These are phyloP conservation scores for Coffea humblotiana DNA, from an alignment of 305 asterid genomes.

Conservation along the genomic window DNA sequence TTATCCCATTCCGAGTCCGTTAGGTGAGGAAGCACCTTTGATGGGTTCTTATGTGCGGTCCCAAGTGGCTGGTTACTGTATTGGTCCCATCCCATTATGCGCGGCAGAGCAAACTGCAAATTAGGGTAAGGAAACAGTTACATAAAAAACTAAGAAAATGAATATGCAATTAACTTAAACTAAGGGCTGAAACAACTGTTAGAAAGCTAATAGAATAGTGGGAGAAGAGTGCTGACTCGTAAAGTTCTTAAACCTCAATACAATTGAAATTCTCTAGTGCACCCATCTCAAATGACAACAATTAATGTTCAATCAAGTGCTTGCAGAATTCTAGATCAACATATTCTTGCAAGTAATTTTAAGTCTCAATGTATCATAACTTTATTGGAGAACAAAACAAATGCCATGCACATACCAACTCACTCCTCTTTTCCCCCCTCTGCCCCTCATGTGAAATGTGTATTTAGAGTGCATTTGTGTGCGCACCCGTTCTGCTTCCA, in stretches of 20 bases:
- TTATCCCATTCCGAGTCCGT: constrained; percentile 72
- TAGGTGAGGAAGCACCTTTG: constrained; percentile 37
- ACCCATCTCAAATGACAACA: not conserved
- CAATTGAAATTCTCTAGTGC: not conserved
- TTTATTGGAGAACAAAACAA: too few relatives aligned
- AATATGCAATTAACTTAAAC: not conserved
- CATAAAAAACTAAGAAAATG: constrained; percentile 6
- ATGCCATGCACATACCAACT: too few relatives aligned
- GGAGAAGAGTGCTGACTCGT: not conserved
- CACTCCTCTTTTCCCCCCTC: too few relatives aligned
- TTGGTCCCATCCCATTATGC: constrained; percentile 90
- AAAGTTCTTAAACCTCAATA: not conserved
- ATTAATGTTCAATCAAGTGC: not conserved
- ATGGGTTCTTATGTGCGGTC: constrained; percentile 28
- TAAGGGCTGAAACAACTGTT: too few relatives aligned
- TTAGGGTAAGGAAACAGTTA: constrained; percentile 12
- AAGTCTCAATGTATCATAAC: too few relatives aligned
- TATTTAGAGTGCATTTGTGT: too few relatives aligned
- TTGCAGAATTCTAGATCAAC: not conserved
- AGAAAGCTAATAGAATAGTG: not conserved
- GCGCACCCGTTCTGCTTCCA: too few relatives aligned
- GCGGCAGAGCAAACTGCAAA: constrained; percentile 91
- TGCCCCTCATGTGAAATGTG: too few relatives aligned
- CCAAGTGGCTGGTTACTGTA: constrained; percentile 35
- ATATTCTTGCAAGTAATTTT: not conserved